Conservation (phyloP, 106 monocot species). For the Dioscorea dumetorum region DNA sequence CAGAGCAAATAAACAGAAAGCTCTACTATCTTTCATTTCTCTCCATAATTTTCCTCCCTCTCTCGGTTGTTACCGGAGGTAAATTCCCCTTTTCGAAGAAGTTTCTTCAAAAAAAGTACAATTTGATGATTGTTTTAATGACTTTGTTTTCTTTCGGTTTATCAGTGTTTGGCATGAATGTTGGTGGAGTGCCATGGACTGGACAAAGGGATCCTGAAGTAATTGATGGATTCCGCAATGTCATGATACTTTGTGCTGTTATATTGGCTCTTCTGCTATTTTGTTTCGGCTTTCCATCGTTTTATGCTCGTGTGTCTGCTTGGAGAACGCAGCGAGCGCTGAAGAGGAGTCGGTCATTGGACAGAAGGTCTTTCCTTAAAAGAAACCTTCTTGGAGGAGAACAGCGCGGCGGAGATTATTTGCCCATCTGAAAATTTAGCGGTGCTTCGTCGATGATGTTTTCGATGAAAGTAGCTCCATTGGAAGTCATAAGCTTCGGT, state of each 20-base stretch:
- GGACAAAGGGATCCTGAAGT: slow-evolving; percentile 44
- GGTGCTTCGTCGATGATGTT: no score
- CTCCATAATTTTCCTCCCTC: slow-evolving; percentile 85
- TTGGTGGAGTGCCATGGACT: slow-evolving; percentile 98
- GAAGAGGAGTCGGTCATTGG: slow-evolving; percentile 45
- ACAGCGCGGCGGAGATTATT: slow-evolving; percentile 14
- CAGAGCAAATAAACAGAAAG: slow-evolving; percentile 92
- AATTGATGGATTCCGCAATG: slow-evolving; percentile 73
- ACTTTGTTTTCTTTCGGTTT: slow-evolving; percentile 1
- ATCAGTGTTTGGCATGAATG: slow-evolving; percentile 98
- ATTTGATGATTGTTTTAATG: not conserved
- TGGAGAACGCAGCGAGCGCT: slow-evolving; percentile 45
- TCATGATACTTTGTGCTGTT: slow-evolving; percentile 60
- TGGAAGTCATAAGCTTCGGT: no score
- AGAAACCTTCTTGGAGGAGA: slow-evolving; percentile 16
- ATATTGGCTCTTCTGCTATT: slow-evolving; percentile 63
- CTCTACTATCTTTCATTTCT: slow-evolving; percentile 92
- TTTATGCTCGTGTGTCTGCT: slow-evolving; percentile 40
- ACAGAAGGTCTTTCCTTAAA: slow-evolving; percentile 41
- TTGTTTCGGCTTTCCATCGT: slow-evolving; percentile 50
- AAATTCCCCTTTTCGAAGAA: slow-evolving; percentile 8
- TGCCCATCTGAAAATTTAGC: slow-evolving; percentile 16
- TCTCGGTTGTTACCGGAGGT: slow-evolving; percentile 93
- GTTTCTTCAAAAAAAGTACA: not conserved
- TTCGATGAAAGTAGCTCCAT: no score